Evolutionary conservation across 2,329 filamentous ascomycete species (phyloP).

Genomic region (Boeremia lycopersici): DNA sequence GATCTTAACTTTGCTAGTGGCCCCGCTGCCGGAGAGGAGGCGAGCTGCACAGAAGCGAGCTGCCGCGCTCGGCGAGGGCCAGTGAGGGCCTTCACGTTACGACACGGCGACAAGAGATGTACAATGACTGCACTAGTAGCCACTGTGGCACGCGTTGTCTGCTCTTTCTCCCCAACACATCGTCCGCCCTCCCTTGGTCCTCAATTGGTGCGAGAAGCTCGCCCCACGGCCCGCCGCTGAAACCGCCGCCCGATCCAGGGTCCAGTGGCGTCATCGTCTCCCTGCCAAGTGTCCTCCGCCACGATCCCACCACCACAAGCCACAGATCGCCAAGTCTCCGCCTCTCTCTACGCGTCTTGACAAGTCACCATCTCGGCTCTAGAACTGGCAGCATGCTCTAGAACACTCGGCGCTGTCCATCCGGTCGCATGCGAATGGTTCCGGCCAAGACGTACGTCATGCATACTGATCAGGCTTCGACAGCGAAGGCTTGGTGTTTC

Average conservation of each 20-base stretch:
- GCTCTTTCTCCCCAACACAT: not conserved
- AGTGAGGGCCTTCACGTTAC: not conserved
- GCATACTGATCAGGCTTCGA: slow-evolving; percentile 10
- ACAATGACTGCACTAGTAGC: not conserved
- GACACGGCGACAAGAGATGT: not conserved
- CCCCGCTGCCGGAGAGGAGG: not conserved
- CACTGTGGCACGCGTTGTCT: not conserved
- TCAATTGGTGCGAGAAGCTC: not conserved
- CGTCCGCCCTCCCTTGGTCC: not conserved
- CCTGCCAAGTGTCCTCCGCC: slow-evolving; percentile 19
- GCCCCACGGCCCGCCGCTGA: not conserved
- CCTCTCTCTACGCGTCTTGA: slow-evolving; percentile 1
- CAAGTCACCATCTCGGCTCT: slow-evolving; percentile 11
- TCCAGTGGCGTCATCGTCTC: slow-evolving; percentile 21
- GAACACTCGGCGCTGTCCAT: slow-evolving; percentile 3
- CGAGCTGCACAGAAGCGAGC: not conserved
- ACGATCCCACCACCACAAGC: not conserved
- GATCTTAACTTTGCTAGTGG: not conserved
- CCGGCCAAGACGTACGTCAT: slow-evolving; percentile 26
- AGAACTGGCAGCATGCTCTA: slow-evolving; percentile 15
- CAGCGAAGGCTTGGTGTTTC: slow-evolving; percentile 13
- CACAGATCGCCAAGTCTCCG: slow-evolving; percentile 19
- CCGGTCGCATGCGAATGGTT: not conserved
- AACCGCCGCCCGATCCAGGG: not conserved
- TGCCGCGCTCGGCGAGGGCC: not conserved